Evolutionary conservation across 2,329 filamentous ascomycete species (phyloP), one percentile per base, ranked within the genome.

Genomic region (Phoma herbarum): DNA sequence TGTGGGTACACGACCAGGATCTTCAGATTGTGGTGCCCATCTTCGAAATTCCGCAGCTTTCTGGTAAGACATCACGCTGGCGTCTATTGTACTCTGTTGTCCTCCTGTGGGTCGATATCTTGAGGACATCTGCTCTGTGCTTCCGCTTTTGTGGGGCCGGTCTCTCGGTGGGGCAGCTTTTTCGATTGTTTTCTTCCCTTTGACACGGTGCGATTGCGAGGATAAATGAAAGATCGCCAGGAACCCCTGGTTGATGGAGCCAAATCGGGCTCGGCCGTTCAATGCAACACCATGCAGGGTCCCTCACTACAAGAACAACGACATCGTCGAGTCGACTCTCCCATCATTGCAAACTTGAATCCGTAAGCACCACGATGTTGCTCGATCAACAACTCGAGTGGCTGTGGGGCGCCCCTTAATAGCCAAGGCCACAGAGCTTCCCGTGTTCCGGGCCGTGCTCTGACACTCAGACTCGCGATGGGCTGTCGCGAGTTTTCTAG

Each of bases 361-460:
- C 2, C 14, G 23, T 16, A 12, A 20, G 22, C 20, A 53, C 35
- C 37, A 18, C 45, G 20, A 46, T 10, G 7, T 29, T 23, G 22
- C 25, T 54, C 39, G 39, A 42, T 41, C 50, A 44, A 29, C 50
- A 41, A 25, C 41, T 53, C 45, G 22, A 33, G 37, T 35, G 41
- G 14, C 51, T 54, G 56, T 59, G 56, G 56, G 56, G 50, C 56
- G 31, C 56, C 56, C 56, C 56, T 39, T 50, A 35, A 35, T 41
- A 54, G 56, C 56, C 46, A 54, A 59, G 56, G 26, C 33, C 41
- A 59, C 56, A 54, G 41, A 42, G 45, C 50, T 51, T 48, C 42
- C 56, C 56, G 56, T 41, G 50, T 54, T 51, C 56, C 50, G 56
- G 51, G 56, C 44, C 50, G 56, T 50, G 56, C 56, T 59, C 45